A percentile compares a stretch with the other conserved stretches of the same genome.
These are phyloP conservation scores for Pseudomonodictys pantanalensis DNA, from an alignment of 495 filamentous ascomycete species.

Conservation along the genomic window DNA sequence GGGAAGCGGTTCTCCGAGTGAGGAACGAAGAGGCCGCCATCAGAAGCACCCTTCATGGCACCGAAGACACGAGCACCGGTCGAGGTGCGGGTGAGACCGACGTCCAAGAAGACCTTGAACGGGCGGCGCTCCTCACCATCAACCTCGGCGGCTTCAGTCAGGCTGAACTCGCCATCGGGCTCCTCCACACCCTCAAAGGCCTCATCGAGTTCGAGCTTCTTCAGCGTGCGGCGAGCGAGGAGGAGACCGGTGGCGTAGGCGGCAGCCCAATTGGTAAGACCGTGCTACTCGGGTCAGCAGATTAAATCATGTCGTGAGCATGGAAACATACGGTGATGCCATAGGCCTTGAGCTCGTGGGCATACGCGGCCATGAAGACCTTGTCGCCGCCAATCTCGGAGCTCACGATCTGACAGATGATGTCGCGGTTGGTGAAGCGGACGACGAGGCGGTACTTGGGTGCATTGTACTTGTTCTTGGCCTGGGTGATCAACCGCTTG, in stretches of 20 bases:
- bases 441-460: constrained; percentile 99
- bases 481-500: constrained; percentile 98
- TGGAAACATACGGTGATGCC: constrained; percentile 61
- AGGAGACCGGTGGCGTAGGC: constrained; percentile 96
- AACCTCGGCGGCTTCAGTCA: constrained; percentile 87
- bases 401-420: constrained; percentile 94
- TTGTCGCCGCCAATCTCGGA: constrained; percentile 98
- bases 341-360: constrained; percentile 95
- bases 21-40: constrained; percentile 94
- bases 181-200: constrained; percentile 92
- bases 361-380: constrained; percentile 88
- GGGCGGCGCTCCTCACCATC: constrained; percentile 85
- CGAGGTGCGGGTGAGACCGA: constrained; percentile 93
- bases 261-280: constrained; percentile 99
- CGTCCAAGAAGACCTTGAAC: constrained; percentile 98
- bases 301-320: not conserved
- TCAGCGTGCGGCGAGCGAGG: constrained; percentile 90
- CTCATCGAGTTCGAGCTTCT: constrained; percentile 92
- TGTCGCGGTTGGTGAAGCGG: constrained; percentile 99
- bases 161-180: constrained; percentile 85
- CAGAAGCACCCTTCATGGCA: constrained; percentile 99
- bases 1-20: constrained; percentile 99
- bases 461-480: constrained; percentile 99
- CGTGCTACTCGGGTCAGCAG: constrained; percentile 52
- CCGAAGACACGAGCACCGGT: constrained; percentile 98